These are phyloP conservation scores for Jacaranda mimosifolia DNA, from an alignment of 257 asterid species.

Conservation along the genomic window DNA sequence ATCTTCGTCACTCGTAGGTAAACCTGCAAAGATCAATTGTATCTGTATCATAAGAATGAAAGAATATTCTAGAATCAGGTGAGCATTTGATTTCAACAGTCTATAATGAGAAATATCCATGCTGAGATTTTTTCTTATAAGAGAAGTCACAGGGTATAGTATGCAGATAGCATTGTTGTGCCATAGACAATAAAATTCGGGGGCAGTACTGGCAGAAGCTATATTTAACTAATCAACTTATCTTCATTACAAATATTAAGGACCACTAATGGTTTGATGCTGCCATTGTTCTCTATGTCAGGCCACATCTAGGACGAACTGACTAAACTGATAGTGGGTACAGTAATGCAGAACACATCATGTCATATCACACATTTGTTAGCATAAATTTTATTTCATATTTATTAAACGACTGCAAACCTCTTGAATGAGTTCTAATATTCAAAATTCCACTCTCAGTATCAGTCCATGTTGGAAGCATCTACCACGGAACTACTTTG, in stretches of 20 bases:
- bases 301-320: conserved; percentile 1
- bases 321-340: neutral
- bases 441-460: too few species aligned
- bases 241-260: conserved; percentile 7
- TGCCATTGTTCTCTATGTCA: conserved; percentile 10
- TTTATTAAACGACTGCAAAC: too few species aligned
- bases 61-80: neutral
- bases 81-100: conserved; percentile 13
- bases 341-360: too few species aligned
- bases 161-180: neutral
- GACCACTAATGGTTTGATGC: neutral
- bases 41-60: conserved; percentile 26
- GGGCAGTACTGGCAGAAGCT: neutral
- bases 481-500: too few species aligned
- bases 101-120: neutral
- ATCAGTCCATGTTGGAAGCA: too few species aligned
- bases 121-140: neutral
- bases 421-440: too few species aligned
- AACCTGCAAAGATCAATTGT: conserved; percentile 54
- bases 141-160: neutral
- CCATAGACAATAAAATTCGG: neutral
- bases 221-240: neutral
- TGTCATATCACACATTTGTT: too few species aligned
- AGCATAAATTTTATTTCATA: too few species aligned
- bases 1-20: conserved; percentile 81